phyloP scores from a whole-genome alignment of 2,329 filamentous ascomycete genomes.

The Colletotrichum sp. region DNA sequence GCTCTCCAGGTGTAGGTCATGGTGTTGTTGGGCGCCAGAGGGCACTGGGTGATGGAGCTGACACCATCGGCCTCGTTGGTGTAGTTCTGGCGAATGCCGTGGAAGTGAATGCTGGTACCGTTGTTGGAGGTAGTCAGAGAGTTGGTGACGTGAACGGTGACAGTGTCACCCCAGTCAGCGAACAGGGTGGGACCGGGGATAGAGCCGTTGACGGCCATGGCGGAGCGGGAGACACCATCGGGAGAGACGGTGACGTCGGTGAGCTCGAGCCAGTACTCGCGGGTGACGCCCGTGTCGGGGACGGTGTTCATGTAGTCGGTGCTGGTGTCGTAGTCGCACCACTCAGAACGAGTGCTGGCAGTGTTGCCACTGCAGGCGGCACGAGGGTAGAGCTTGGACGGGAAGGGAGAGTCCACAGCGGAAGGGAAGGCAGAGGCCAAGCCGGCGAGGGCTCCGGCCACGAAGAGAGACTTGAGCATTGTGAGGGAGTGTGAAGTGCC shows the following conservation, averaged over 20 bases:
- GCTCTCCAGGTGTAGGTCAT: conserved; percentile 64
- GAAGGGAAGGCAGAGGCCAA: conserved; percentile 10
- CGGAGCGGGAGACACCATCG: conserved; percentile 48
- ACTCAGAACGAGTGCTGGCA: conserved; percentile 37
- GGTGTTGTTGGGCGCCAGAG: conserved; percentile 54
- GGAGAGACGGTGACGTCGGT: conserved; percentile 44
- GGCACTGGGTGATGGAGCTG: conserved; percentile 52
- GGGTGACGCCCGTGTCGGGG: conserved; percentile 53
- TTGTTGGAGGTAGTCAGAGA: conserved; percentile 48
- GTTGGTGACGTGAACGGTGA: conserved; percentile 54
- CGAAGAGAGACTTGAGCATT: conserved; percentile 1
- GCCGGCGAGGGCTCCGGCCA: conserved; percentile 1
- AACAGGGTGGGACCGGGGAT: conserved; percentile 65
- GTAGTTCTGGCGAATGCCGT: conserved; percentile 61
- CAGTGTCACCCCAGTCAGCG: conserved; percentile 50
- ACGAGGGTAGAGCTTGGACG: conserved; percentile 9
- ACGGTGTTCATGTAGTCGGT: conserved; percentile 48
- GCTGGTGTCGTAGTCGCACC: conserved; percentile 54
- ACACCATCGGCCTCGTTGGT: conserved; percentile 64
- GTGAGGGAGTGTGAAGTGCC: background rate
- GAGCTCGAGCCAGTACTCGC: conserved; percentile 53
- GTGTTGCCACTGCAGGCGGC: conserved; percentile 31
- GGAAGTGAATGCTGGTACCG: conserved; percentile 59
- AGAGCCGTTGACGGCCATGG: conserved; percentile 58
- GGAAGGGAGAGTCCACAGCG: background rate